Conservation (phyloP, 495 filamentous ascomycete species). For the Xylaria longipes region DNA sequence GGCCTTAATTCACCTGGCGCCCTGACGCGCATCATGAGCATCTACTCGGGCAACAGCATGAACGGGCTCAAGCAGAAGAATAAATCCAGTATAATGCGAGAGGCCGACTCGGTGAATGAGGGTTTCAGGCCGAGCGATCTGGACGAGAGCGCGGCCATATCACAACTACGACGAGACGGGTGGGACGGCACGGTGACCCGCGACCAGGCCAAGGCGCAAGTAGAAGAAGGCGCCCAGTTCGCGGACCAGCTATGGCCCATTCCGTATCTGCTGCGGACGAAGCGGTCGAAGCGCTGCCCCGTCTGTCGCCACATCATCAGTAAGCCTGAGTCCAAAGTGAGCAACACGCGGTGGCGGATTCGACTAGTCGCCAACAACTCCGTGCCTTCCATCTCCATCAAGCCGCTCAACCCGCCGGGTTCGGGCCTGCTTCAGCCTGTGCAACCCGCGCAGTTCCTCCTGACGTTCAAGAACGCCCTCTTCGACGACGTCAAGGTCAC, state of each 20-base stretch:
- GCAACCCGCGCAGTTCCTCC: slow-evolving; percentile 77
- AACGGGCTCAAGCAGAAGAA: slow-evolving; percentile 70
- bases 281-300: slow-evolving; percentile 90
- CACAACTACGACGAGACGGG: slow-evolving; percentile 48
- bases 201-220: slow-evolving; percentile 47
- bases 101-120: slow-evolving; percentile 71
- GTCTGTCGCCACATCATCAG: slow-evolving; percentile 93
- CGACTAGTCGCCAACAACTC: slow-evolving; percentile 86
- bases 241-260: slow-evolving; percentile 75
- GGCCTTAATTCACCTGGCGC: slow-evolving; percentile 80
- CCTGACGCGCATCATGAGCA: slow-evolving; percentile 85
- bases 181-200: slow-evolving; percentile 49
- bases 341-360: slow-evolving; percentile 86
- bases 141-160: slow-evolving; percentile 58
- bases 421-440: slow-evolving; percentile 62
- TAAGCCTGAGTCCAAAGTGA: slow-evolving; percentile 90
- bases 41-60: slow-evolving; percentile 74
- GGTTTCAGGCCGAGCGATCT: slow-evolving; percentile 65
- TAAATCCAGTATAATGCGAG: slow-evolving; percentile 75
- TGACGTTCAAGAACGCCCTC: slow-evolving; percentile 91
- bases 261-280: slow-evolving; percentile 82
- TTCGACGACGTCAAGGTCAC: slow-evolving; percentile 89
- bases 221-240: slow-evolving; percentile 61
- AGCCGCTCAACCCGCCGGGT: slow-evolving; percentile 60
- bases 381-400: slow-evolving; percentile 79